These are phyloP conservation scores for Conticribra guillardii DNA, from an alignment of 108 stramenopile genomes.

Conservation along the genomic window DNA sequence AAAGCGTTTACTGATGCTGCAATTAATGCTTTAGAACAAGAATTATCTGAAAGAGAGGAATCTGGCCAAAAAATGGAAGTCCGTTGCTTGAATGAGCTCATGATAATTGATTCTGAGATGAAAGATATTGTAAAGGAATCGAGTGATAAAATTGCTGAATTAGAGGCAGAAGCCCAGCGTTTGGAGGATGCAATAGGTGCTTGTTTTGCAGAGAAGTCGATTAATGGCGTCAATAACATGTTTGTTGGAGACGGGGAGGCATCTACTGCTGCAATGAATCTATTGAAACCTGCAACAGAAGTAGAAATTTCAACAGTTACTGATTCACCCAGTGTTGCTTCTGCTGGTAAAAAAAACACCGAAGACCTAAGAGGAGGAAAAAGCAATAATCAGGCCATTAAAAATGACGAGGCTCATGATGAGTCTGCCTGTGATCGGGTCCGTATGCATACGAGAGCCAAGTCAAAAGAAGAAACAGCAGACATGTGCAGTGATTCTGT, in stretches of 20 bases:
- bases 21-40: conserved; percentile 54
- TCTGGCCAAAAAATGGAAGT: conserved; percentile 50
- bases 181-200: conserved; percentile 25
- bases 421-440: too few relatives aligned
- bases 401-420: background rate
- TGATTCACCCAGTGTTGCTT: conserved; percentile 26
- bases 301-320: conserved; percentile 15
- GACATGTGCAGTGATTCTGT: too few relatives aligned
- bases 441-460: too few relatives aligned
- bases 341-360: background rate
- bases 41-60: conserved; percentile 41
- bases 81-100: conserved; percentile 50
- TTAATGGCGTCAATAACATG: conserved; percentile 1
- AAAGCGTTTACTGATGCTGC: conserved; percentile 56
- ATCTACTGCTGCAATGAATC: background rate
- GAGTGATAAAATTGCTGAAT: conserved; percentile 17
- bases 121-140: conserved; percentile 30
- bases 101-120: conserved; percentile 40
- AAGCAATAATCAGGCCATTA: background rate
- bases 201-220: conserved; percentile 14
- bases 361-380: background rate
- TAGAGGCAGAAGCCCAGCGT: conserved; percentile 31
- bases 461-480: too few relatives aligned
- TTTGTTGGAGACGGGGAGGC: conserved; percentile 3
- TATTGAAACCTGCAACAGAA: background rate